A percentile compares a stretch with the other conserved stretches of the same genome.
Evolutionary conservation across 2,329 filamentous ascomycete species (phyloP).

Genomic region (Neophaeococcomyces mojaviensis): DNA sequence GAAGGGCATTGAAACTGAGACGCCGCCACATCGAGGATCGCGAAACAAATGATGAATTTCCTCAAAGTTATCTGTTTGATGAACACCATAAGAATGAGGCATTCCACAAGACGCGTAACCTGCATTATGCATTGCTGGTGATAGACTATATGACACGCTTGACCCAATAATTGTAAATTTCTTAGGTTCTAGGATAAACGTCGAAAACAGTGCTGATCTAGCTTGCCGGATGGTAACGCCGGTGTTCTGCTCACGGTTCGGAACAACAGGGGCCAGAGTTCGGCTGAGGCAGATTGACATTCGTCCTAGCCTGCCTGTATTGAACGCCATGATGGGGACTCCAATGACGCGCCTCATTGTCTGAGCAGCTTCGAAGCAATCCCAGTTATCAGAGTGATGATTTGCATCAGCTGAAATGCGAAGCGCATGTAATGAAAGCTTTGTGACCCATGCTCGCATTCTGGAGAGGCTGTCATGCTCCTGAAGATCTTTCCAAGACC

Average conservation of each 20-base stretch:
- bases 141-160: slow-evolving; percentile 21
- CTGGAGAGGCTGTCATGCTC: slow-evolving; percentile 3
- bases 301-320: slow-evolving; percentile 16
- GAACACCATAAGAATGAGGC: slow-evolving; percentile 19
- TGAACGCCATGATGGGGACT: slow-evolving; percentile 22
- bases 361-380: slow-evolving; percentile 11
- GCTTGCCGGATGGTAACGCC: slow-evolving; percentile 7
- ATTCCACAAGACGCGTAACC: slow-evolving; percentile 23
- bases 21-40: slow-evolving; percentile 15
- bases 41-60: slow-evolving; percentile 26
- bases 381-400: slow-evolving; percentile 11
- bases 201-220: slow-evolving; percentile 5
- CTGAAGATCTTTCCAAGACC: slow-evolving; percentile 13
- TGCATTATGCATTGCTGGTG: slow-evolving; percentile 25
- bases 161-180: slow-evolving; percentile 24
- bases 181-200: slow-evolving; percentile 15
- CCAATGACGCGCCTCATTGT: not conserved
- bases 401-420: slow-evolving; percentile 13
- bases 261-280: slow-evolving; percentile 21
- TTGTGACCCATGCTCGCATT: slow-evolving; percentile 1
- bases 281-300: slow-evolving; percentile 22
- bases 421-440: slow-evolving; percentile 13
- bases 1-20: slow-evolving; percentile 24
- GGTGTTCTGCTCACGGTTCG: not conserved
- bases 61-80: slow-evolving; percentile 28